Conservation (phyloP, 352 stramenopile genomes). For the Phytophthora hibernalis region DNA sequence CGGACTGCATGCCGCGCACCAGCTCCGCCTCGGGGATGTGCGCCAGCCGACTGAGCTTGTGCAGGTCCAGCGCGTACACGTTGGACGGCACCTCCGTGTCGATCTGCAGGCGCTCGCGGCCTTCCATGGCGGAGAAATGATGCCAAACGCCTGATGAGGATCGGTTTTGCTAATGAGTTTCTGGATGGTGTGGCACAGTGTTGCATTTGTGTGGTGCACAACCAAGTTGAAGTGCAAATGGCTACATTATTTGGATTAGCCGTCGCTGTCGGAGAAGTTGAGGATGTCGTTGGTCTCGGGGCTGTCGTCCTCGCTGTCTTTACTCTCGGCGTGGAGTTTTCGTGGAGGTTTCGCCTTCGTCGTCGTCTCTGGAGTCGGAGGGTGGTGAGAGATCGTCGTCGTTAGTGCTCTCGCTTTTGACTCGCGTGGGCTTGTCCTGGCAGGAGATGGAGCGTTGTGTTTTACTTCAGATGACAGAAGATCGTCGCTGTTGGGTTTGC, state of each 20-base stretch:
- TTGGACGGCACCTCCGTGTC: slow-evolving; percentile 84
- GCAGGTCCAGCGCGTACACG: slow-evolving; percentile 76
- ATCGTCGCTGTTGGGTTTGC: not conserved
- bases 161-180: slow-evolving; percentile 11
- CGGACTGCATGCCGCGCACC: slow-evolving; percentile 74
- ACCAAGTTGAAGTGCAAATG: slow-evolving; percentile 24
- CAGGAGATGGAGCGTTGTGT: not conserved
- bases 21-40: slow-evolving; percentile 72
- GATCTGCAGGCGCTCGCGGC: slow-evolving; percentile 55
- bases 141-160: slow-evolving; percentile 18
- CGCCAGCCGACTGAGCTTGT: slow-evolving; percentile 70
- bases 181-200: slow-evolving; percentile 3
- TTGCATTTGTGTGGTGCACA: not conserved
- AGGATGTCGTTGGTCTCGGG: slow-evolving; percentile 12
- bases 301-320: slow-evolving; percentile 10
- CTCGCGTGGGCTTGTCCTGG: slow-evolving; percentile 8
- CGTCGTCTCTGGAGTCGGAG: not conserved
- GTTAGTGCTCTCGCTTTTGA: slow-evolving; percentile 13
- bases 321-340: slow-evolving; percentile 2
- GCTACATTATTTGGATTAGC: slow-evolving; percentile 5
- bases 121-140: slow-evolving; percentile 33
- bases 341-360: not conserved
- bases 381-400: slow-evolving; percentile 3
- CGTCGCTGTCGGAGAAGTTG: slow-evolving; percentile 12
- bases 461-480: not conserved